These are phyloP conservation scores for Starmerella apis DNA, from an alignment of 805 yeast genomes.

Conservation along the genomic window DNA sequence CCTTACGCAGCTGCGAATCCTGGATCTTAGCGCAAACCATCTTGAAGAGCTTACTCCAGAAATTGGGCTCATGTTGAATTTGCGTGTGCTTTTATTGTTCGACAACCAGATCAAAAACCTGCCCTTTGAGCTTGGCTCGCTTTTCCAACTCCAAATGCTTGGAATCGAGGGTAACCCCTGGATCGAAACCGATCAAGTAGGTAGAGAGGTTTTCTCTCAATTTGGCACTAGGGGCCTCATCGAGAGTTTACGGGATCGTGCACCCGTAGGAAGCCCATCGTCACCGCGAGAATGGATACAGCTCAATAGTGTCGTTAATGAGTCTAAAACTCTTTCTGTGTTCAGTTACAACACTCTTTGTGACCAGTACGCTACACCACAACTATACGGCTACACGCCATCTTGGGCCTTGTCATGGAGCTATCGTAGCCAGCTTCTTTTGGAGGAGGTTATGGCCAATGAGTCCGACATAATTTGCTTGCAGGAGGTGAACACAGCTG, in stretches of 20 bases:
- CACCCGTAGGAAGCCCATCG: slow-evolving; percentile 56
- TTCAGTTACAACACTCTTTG: slow-evolving; percentile 86
- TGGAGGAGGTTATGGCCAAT: slow-evolving; percentile 55
- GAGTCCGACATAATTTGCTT: slow-evolving; percentile 75
- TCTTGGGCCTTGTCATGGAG: slow-evolving; percentile 96
- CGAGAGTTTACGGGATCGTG: slow-evolving; percentile 68
- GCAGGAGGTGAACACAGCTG: slow-evolving; percentile 88
- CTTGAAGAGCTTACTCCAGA: slow-evolving; percentile 69
- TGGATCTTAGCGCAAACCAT: slow-evolving; percentile 74
- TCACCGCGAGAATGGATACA: slow-evolving; percentile 75
- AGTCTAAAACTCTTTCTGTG: slow-evolving; percentile 47
- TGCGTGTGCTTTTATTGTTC: slow-evolving; percentile 74
- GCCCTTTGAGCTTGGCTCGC: slow-evolving; percentile 77
- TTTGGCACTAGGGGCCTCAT: slow-evolving; percentile 80
- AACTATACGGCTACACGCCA: slow-evolving; percentile 88
- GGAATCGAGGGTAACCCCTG: slow-evolving; percentile 93
- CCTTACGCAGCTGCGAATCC: slow-evolving; percentile 61
- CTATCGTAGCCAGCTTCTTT: slow-evolving; percentile 66
- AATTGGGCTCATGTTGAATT: slow-evolving; percentile 68
- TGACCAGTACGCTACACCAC: slow-evolving; percentile 88
- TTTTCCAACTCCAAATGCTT: slow-evolving; percentile 71
- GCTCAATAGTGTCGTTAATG: slow-evolving; percentile 67
- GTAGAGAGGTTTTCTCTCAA: slow-evolving; percentile 59
- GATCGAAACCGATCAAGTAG: slow-evolving; percentile 37
- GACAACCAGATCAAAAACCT: slow-evolving; percentile 69